Conservation (phyloP, 805 yeast genomes). For the Schwanniomyces yamadae region DNA sequence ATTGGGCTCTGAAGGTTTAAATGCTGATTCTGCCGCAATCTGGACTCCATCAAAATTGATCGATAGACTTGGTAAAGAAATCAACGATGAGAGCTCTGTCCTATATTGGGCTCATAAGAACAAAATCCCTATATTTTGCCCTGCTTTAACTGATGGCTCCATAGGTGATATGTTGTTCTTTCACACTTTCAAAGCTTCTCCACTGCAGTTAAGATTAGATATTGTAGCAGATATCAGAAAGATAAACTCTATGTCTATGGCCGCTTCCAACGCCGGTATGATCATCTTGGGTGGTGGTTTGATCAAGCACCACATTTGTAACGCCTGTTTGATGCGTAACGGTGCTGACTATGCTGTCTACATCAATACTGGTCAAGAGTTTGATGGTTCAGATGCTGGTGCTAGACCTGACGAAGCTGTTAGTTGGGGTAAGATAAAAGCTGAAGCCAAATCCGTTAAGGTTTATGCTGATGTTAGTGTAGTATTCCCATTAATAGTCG, state of each 20-base stretch:
- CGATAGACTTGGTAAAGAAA: slow-evolving; percentile 92
- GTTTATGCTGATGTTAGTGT: slow-evolving; percentile 93
- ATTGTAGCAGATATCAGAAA: slow-evolving; percentile 91
- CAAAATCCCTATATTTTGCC: slow-evolving; percentile 94
- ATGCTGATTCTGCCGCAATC: slow-evolving; percentile 61
- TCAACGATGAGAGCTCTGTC: slow-evolving; percentile 89
- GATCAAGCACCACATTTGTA: slow-evolving; percentile 94
- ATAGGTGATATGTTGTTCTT: slow-evolving; percentile 98
- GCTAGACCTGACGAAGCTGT: slow-evolving; percentile 99
- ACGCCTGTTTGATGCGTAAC: slow-evolving; percentile 97
- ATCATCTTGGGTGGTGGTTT: slow-evolving; percentile 94
- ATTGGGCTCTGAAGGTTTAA: slow-evolving; percentile 53
- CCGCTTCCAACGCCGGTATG: slow-evolving; percentile 94
- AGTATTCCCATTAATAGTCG: slow-evolving; percentile 94
- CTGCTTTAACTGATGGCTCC: slow-evolving; percentile 96
- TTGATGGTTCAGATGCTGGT: slow-evolving; percentile 98
- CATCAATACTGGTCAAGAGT: slow-evolving; percentile 97
- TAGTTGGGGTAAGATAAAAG: slow-evolving; percentile 98
- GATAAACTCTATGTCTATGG: slow-evolving; percentile 93
- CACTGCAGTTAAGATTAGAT: slow-evolving; percentile 84
- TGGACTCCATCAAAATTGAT: slow-evolving; percentile 96
- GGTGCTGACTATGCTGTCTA: slow-evolving; percentile 98
- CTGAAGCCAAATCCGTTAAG: slow-evolving; percentile 88
- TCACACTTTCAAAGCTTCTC: slow-evolving; percentile 95
- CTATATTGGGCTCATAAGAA: slow-evolving; percentile 98